A percentile compares a stretch with the other conserved stretches of the same genome.
Evolutionary conservation across 495 filamentous ascomycete species (phyloP).

Genomic region (Penicillium coprophilum): DNA sequence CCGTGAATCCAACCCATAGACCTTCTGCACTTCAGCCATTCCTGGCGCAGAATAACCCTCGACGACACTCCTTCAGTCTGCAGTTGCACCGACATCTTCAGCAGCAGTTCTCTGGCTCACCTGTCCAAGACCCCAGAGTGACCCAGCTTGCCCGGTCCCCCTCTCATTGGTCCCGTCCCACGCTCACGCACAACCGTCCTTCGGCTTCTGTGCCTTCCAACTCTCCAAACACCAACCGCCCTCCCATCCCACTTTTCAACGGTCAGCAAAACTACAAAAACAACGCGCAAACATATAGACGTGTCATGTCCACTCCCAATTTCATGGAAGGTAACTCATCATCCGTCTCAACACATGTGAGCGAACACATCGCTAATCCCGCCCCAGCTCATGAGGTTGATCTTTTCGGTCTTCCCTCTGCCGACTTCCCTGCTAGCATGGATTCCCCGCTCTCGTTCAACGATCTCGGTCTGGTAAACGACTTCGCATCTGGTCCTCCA

Average conservation of each 20-base stretch:
- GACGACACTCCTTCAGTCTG: slow-evolving; percentile 37
- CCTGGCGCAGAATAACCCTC: slow-evolving; percentile 36
- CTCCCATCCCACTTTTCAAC: slow-evolving; percentile 55
- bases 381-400: slow-evolving; percentile 23
- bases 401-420: slow-evolving; percentile 37
- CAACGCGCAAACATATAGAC: slow-evolving; percentile 24
- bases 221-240: slow-evolving; percentile 44
- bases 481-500: slow-evolving; percentile 25
- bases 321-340: slow-evolving; percentile 31
- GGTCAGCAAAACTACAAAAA: slow-evolving; percentile 29
- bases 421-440: slow-evolving; percentile 32
- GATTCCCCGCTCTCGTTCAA: slow-evolving; percentile 27
- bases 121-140: slow-evolving; percentile 39
- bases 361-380: slow-evolving; percentile 11
- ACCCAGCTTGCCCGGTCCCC: slow-evolving; percentile 44
- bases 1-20: slow-evolving; percentile 43
- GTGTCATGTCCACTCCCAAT: slow-evolving; percentile 46
- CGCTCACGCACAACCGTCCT: slow-evolving; percentile 35
- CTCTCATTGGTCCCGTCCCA: slow-evolving; percentile 47
- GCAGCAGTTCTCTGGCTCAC: slow-evolving; percentile 39
- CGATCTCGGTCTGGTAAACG: slow-evolving; percentile 14
- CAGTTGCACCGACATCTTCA: slow-evolving; percentile 40
- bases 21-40: slow-evolving; percentile 34
- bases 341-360: slow-evolving; percentile 1
- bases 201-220: slow-evolving; percentile 39